Conservation (phyloP, 2,329 filamentous ascomycete genomes). For the Chaetomiaceae sp. region DNA sequence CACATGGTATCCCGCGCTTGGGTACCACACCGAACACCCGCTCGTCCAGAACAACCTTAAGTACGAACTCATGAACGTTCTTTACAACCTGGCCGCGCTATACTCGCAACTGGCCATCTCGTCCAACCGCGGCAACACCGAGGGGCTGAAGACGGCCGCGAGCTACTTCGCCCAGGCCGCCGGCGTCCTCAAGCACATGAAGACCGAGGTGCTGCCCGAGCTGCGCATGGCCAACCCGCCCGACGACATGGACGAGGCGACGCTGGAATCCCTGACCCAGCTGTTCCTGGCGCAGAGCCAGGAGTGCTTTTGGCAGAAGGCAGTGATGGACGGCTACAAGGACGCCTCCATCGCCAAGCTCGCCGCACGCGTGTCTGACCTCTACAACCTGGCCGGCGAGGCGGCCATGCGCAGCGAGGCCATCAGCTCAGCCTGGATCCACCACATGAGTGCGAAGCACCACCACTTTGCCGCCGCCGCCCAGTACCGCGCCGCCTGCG, state of each 20-base stretch:
- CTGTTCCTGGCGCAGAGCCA: slow-evolving; percentile 89
- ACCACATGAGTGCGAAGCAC: slow-evolving; percentile 95
- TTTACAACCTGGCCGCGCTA: slow-evolving; percentile 89
- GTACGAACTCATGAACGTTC: slow-evolving; percentile 84
- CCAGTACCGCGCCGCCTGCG: slow-evolving; percentile 84
- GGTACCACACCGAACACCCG: slow-evolving; percentile 78
- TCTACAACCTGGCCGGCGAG: slow-evolving; percentile 80
- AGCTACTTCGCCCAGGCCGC: slow-evolving; percentile 87
- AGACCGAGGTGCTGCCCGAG: slow-evolving; percentile 72
- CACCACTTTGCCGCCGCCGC: slow-evolving; percentile 95
- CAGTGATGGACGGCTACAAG: slow-evolving; percentile 88
- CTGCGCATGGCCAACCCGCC: slow-evolving; percentile 75
- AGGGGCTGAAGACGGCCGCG: slow-evolving; percentile 81
- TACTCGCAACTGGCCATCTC: slow-evolving; percentile 88
- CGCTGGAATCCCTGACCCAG: slow-evolving; percentile 75
- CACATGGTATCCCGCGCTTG: slow-evolving; percentile 89
- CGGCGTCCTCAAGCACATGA: slow-evolving; percentile 75
- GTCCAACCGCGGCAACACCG: slow-evolving; percentile 69
- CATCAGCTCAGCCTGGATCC: slow-evolving; percentile 92
- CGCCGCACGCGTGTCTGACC: slow-evolving; percentile 81
- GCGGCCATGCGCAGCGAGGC: slow-evolving; percentile 83
- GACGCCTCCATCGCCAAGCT: slow-evolving; percentile 89
- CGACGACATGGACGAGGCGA: slow-evolving; percentile 91
- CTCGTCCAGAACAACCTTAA: slow-evolving; percentile 61
- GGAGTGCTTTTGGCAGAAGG: slow-evolving; percentile 98